phyloP scores from a whole-genome alignment of 352 stramenopile species.

The Phytophthora capsici region DNA sequence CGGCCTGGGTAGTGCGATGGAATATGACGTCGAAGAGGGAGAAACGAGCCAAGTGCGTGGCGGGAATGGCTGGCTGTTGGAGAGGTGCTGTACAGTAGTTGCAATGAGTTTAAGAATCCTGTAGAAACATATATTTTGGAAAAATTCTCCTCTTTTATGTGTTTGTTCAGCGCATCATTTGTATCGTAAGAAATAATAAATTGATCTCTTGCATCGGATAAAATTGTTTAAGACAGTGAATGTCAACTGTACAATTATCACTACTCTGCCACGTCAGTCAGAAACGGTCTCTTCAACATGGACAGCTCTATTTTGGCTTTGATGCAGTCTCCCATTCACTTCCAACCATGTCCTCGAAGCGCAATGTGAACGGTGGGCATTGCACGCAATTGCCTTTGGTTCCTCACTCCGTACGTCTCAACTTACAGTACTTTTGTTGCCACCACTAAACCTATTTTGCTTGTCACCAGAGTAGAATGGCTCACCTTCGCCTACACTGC shows the following conservation, averaged over 20 bases:
- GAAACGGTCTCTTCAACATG: slow-evolving; percentile 1
- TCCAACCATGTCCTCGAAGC: slow-evolving; percentile 15
- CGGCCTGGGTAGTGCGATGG: not conserved
- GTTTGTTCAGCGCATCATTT: not conserved
- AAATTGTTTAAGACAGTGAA: no score
- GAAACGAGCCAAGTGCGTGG: slow-evolving; percentile 13
- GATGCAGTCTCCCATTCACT: not conserved
- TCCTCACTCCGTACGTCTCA: slow-evolving; percentile 16
- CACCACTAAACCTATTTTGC: not conserved
- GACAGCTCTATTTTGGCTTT: slow-evolving; percentile 10
- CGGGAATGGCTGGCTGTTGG: slow-evolving; percentile 28
- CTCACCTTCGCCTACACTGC: not conserved
- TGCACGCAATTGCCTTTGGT: slow-evolving; percentile 16
- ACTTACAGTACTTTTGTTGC: not conserved
- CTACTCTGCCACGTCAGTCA: slow-evolving; percentile 12
- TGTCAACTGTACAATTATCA: not conserved
- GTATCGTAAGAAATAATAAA: not conserved
- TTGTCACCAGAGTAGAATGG: slow-evolving; percentile 16
- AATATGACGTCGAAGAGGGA: slow-evolving; percentile 17
- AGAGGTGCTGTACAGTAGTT: slow-evolving; percentile 1
- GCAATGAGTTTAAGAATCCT: no score
- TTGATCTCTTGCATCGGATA: no score
- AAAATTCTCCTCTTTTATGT: not conserved
- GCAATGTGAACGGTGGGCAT: not conserved
- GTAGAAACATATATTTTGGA: no score